A percentile compares a stretch with the other conserved stretches of the same genome.
These are phyloP conservation scores for Gossypium turneri DNA, from an alignment of 345 rosid genomes.

Conservation along the genomic window DNA sequence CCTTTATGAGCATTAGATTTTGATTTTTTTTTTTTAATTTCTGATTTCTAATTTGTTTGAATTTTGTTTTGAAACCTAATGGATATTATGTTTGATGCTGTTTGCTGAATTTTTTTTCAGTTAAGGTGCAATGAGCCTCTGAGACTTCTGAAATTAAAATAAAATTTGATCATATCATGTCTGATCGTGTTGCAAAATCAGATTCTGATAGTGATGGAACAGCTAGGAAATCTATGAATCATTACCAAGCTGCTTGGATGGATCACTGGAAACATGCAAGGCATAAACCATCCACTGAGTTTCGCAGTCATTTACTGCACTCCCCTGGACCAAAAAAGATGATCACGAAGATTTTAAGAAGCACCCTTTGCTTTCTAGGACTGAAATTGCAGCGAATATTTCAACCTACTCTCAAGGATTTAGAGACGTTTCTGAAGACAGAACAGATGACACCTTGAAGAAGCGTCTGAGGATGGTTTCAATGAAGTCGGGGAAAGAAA, in stretches of 20 bases:
- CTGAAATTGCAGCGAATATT: constrained; percentile 2
- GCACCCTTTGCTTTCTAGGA: neutral
- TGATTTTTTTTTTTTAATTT: neutral
- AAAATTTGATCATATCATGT: constrained; percentile 30
- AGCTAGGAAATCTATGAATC: constrained; percentile 26
- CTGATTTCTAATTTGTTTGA: neutral
- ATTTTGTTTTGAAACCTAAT: neutral
- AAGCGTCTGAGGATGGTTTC: constrained; percentile 22
- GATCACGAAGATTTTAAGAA: constrained; percentile 13
- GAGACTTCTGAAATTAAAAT: neutral
- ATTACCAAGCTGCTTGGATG: constrained; percentile 57
- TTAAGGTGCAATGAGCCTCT: constrained; percentile 10
- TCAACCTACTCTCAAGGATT: constrained; percentile 21
- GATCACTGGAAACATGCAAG: constrained; percentile 51
- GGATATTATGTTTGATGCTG: constrained; percentile 7
- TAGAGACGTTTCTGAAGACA: constrained; percentile 23
- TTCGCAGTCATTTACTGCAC: constrained; percentile 11
- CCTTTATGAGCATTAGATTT: neutral
- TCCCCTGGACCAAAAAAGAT: constrained; percentile 14
- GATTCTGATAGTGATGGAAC: constrained; percentile 22
- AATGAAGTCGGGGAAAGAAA: constrained; percentile 25
- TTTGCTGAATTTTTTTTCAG: constrained; percentile 25
- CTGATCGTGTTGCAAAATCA: constrained; percentile 29
- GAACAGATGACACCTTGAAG: constrained; percentile 21
- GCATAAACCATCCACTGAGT: constrained; percentile 20